These are phyloP conservation scores for Choricystis sp. DNA, from an alignment of 139 green algal species.

Conservation along the genomic window DNA sequence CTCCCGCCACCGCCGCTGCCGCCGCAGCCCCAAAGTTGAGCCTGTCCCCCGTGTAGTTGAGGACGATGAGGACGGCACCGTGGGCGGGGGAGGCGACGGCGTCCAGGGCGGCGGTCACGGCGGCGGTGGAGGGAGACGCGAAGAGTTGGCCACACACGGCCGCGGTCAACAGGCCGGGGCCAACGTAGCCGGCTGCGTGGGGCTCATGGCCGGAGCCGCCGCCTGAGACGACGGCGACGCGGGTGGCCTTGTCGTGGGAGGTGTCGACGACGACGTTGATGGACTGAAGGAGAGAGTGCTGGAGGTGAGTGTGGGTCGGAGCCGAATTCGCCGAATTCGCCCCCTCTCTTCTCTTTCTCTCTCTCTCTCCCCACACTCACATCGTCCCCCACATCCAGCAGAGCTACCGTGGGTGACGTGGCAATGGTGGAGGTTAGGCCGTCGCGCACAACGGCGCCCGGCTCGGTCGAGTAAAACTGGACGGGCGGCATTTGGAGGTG, in stretches of 20 bases:
- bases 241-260: slow-evolving; percentile 5
- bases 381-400: too few relatives aligned
- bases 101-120: slow-evolving; percentile 65
- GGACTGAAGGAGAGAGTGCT: too few relatives aligned
- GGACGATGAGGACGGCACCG: slow-evolving; percentile 39
- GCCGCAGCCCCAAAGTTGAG: slow-evolving; percentile 83
- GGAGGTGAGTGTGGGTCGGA: too few relatives aligned
- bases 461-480: too few relatives aligned
- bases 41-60: slow-evolving; percentile 87
- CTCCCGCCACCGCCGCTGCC: slow-evolving; percentile 61
- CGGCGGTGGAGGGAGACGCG: slow-evolving; percentile 47
- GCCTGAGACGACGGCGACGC: slow-evolving; percentile 43
- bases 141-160: slow-evolving; percentile 84
- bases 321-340: too few relatives aligned
- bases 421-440: too few relatives aligned
- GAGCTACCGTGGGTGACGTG: too few relatives aligned
- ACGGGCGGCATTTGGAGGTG: too few relatives aligned
- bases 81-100: slow-evolving; percentile 17
- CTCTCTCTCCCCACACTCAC: too few relatives aligned
- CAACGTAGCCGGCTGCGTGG: slow-evolving; percentile 60
- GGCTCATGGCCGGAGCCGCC: slow-evolving; percentile 82
- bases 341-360: too few relatives aligned
- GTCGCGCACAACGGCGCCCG: too few relatives aligned
- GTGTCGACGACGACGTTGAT: slow-evolving; percentile 29
- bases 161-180: slow-evolving; percentile 67